These are phyloP conservation scores for Lachnellula subtilissima DNA, from an alignment of 2,329 filamentous ascomycete genomes.

Conservation along the genomic window DNA sequence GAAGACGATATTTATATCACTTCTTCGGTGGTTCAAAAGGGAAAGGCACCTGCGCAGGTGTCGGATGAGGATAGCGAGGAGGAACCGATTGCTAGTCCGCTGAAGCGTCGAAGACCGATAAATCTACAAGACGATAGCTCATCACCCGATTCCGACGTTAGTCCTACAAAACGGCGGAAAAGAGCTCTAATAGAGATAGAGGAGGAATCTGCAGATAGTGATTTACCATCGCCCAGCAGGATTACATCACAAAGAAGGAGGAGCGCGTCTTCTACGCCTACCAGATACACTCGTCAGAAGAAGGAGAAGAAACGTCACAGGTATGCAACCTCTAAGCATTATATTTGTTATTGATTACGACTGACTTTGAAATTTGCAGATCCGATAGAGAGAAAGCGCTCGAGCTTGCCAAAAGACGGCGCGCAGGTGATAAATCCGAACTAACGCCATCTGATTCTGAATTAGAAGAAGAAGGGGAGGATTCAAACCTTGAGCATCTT, in stretches of 20 bases:
- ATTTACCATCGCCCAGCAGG: conserved; percentile 6
- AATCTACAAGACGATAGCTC: conserved; percentile 1
- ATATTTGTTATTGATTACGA: too few species aligned
- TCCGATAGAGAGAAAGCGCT: conserved; percentile 37
- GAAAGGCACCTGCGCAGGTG: neutral
- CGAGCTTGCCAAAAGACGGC: conserved; percentile 36
- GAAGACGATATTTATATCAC: conserved; percentile 13
- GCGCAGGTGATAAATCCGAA: conserved; percentile 37
- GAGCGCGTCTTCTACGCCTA: neutral
- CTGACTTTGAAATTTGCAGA: too few species aligned
- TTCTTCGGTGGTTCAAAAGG: conserved; percentile 11
- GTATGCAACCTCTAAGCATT: conserved; percentile 11
- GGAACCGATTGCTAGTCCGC: conserved; percentile 7
- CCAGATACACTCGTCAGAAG: conserved; percentile 19
- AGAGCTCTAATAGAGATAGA: neutral
- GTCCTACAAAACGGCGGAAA: conserved; percentile 1
- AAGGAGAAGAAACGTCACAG: conserved; percentile 26
- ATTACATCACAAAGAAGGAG: neutral
- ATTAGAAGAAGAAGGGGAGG: conserved; percentile 17
- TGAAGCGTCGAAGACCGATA: conserved; percentile 12
- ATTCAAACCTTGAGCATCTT: conserved; percentile 35
- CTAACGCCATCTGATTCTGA: conserved; percentile 35
- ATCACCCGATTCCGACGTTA: conserved; percentile 2
- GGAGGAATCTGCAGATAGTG: conserved; percentile 1
- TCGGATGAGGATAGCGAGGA: conserved; percentile 7